Base-by-base conservation (phyloP, 202 grass and related monocot species). In the Digitaria exilis region DNA sequence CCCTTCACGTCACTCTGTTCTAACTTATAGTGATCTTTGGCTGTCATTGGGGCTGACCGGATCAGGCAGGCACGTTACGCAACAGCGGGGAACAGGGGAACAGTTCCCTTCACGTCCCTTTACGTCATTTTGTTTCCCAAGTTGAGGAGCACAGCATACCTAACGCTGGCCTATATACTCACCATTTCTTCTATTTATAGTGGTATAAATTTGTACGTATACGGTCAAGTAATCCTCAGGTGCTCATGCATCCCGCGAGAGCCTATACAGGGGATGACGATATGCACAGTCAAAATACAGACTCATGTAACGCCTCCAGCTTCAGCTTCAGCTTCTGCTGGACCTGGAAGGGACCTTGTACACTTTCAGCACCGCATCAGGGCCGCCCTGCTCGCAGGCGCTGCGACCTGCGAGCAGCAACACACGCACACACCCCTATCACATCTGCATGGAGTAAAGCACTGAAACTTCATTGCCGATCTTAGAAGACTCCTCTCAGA, bases 191-290 rank as follows among this genome's bases (percentile, higher is more conserved):
- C 79, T 79, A 79, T 89, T 67, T 78, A 82, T 82, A 58, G 32
- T 69, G 29, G 32, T 76, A 70, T 76, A 70, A 62, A 62, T 29
- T 71, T 41, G 48, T 76, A 70, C 28, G 57, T 80, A 75, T 83
- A 84, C 19, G 35, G 61, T 84, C 49, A 55, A 41, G 49, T 80
- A 68, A 63, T 71, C 73, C 30, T 69, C 75, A 80, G 57, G 30
- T 62, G 80, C 26, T 46, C 67, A 46, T 65, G 67, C 80, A 73
- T 83, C 75, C 14, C 37, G 48, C 56, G 14, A 73, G 46, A 76
- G 58, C 89, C 85, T 91, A 82, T 91, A 88, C 89, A 88, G 7
- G 58, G 16, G 58, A 15, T 30, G 73, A 39, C 25, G 66, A 80
- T 64, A 87, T 70, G 61, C 80, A 80, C 80, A 83, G 19, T 61